Base-by-base conservation (phyloP, 2,329 filamentous ascomycete species). In the Oidium heveae region DNA sequence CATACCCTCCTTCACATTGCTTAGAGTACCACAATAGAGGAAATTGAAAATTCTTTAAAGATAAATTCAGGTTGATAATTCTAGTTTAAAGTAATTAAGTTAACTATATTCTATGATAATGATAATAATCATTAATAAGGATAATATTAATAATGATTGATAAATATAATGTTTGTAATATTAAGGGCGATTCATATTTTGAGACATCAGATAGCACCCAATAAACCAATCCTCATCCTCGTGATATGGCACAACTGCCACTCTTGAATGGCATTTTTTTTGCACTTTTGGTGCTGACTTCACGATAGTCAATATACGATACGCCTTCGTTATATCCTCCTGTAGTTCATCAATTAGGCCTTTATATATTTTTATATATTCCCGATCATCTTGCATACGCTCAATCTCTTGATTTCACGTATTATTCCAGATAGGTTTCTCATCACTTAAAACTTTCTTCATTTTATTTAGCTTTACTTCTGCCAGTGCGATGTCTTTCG, bases 221-320 rank as follows among this genome's bases (percentile, higher is more conserved):
- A n/a, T n/a, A n/a, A n/a, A n/a, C n/a, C n/a, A n/a, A n/a, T n/a
- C n/a, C n/a, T n/a, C 80, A 67, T 1, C 75, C 74, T 59, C 71
- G 72, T 54, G 74, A 75, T 59, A 80, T 74, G 52, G 65, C 65
- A 46, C 73, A 74, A n/a, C 76, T 77, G 12, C 70, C 69, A 52
- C 72, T 66, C 4, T 69, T 68, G 6, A 75, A 52, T 71, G 75
- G 57, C 83, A 82, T 65, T 93, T 86, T 68, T 91, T 84, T 66
- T 98, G 91, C 68, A 96, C 87, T 69, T 94, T 94, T n/a, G 88
- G 95, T 9, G 91, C 91, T 68, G 96, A 84, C 68, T 98, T 91
- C 15, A 98, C 91, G 0, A 98, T 76, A 24, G 86, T 84, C 64
- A 98, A 94, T 0, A 91, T 96, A 67, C 93, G 84, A 0, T 81